Conservation (phyloP, 805 yeast genomes). For the Metschnikowia peoriensis region DNA sequence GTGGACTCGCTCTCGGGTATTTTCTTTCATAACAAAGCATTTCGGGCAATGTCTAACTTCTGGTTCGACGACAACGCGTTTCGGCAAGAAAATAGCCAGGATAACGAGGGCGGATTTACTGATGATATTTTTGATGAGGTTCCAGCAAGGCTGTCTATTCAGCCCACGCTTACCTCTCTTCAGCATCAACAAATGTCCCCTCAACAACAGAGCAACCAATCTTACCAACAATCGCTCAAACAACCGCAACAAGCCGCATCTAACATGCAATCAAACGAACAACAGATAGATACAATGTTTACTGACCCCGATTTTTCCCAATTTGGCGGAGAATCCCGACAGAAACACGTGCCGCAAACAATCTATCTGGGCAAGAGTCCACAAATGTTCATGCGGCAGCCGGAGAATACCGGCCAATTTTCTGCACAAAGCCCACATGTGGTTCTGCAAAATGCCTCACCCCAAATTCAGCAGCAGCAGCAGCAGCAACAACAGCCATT, state of each 20-base stretch:
- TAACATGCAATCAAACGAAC: background rate
- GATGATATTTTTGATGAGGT: conserved; percentile 16
- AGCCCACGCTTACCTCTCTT: conserved; percentile 6
- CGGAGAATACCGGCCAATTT: conserved; percentile 2
- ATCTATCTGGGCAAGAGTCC: conserved; percentile 13
- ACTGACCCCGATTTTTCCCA: conserved; percentile 2
- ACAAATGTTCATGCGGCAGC: conserved; percentile 22
- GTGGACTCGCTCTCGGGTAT: background rate
- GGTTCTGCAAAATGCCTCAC: conserved; percentile 5
- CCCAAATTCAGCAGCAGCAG: conserved; percentile 2
- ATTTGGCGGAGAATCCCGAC: conserved; percentile 3
- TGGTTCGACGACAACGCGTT: conserved; percentile 22
- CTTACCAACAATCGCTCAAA: conserved; percentile 9
- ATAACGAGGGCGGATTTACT: conserved; percentile 10
- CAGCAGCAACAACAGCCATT: conserved; percentile 15
- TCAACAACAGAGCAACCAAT: conserved; percentile 17
- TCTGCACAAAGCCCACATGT: conserved; percentile 7
- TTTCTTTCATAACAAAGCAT: background rate
- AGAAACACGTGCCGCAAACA: conserved; percentile 1
- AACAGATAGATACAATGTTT: conserved; percentile 3
- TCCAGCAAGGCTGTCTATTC: background rate
- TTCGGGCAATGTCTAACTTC: conserved; percentile 17
- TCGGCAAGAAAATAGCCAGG: conserved; percentile 11
- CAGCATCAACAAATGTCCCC: conserved; percentile 8
- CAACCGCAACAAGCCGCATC: conserved; percentile 17